A percentile compares a stretch with the other conserved stretches of the same genome.
phyloP scores from a whole-genome alignment of 108 stramenopile genomes.

The Bacterosira constricta region DNA sequence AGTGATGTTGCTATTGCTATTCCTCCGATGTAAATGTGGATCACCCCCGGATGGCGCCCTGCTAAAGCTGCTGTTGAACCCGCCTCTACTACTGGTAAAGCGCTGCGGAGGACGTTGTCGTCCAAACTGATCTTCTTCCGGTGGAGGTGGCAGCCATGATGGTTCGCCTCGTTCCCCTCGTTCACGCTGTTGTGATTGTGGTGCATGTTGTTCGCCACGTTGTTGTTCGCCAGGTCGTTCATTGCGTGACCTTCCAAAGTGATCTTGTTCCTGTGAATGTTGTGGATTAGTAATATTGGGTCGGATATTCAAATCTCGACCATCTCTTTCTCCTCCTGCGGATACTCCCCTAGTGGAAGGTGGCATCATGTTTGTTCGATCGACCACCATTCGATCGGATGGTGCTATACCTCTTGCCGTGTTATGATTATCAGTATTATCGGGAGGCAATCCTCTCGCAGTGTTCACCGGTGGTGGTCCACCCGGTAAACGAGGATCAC shows the following conservation, averaged over 20 bases:
- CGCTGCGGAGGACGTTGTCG: constrained; percentile 36
- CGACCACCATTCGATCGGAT: not conserved
- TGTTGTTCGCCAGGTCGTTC: no score
- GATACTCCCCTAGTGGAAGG: no score
- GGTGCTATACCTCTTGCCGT: not conserved
- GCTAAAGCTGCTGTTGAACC: not conserved
- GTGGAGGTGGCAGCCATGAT: not conserved
- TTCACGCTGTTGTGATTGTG: not conserved
- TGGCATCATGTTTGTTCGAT: no score
- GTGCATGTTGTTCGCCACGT: not conserved
- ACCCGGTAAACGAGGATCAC: no score
- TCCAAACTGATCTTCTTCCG: constrained; percentile 51
- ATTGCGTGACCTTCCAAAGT: not conserved
- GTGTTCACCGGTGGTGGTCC: no score
- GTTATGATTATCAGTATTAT: no score
- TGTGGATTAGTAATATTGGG: no score
- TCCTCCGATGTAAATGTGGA: not conserved
- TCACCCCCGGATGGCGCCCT: not conserved
- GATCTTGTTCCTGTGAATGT: not conserved
- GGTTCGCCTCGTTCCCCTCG: not conserved
- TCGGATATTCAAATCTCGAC: not conserved
- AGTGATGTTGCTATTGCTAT: no score
- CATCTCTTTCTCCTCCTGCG: not conserved
- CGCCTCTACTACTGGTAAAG: constrained; percentile 8
- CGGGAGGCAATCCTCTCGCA: no score